phyloP scores from a whole-genome alignment of 306 rosid species.

The Begonia loranthoides region DNA sequence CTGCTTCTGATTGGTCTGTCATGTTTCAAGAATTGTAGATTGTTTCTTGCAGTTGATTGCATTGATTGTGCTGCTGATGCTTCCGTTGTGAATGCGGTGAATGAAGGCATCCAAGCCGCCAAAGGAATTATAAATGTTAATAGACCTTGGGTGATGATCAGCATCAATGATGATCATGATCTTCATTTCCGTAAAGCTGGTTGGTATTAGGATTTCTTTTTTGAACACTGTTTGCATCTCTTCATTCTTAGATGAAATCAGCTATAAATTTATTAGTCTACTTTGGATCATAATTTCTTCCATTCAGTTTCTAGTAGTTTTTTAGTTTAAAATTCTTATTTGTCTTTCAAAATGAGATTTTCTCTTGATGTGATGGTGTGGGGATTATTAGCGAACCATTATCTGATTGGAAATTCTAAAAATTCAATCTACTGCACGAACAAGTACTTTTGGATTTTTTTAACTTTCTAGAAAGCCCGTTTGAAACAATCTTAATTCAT shows the following conservation, averaged over 20 bases:
- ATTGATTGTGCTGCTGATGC: conserved; percentile 95
- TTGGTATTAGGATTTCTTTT: conserved; percentile 2
- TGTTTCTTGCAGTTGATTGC: conserved; percentile 69
- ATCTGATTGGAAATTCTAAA: no score
- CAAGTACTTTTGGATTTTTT: no score
- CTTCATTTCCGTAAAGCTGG: conserved; percentile 96
- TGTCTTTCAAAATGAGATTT: no score
- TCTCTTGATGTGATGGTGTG: no score
- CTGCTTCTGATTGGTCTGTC: background rate
- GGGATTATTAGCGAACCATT: no score
- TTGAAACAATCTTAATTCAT: no score
- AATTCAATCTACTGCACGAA: no score
- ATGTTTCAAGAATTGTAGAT: background rate
- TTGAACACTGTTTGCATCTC: no score
- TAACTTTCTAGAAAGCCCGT: no score
- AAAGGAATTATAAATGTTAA: conserved; percentile 25
- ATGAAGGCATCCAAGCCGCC: conserved; percentile 81
- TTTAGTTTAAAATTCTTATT: no score
- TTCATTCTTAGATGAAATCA: conserved; percentile 2
- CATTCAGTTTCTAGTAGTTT: background rate
- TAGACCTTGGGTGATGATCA: conserved; percentile 89
- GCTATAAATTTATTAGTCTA: background rate
- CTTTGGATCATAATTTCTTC: background rate
- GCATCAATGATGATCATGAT: conserved; percentile 81
- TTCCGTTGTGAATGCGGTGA: conserved; percentile 75